These are phyloP conservation scores for Lepidopterella palustris DNA, from an alignment of 495 filamentous ascomycete genomes.

Conservation along the genomic window DNA sequence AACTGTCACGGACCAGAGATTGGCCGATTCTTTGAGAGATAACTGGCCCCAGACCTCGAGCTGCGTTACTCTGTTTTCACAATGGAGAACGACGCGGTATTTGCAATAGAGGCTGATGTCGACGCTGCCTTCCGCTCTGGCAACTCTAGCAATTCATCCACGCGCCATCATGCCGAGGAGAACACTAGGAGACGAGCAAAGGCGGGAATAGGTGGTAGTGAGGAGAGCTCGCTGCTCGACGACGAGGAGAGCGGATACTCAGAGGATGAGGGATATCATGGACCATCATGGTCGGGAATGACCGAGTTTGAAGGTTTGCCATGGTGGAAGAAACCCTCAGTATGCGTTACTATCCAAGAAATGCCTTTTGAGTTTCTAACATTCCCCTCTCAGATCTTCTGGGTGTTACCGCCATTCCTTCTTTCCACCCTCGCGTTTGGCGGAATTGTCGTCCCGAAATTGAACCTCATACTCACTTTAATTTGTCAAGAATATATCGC, in stretches of 20 bases:
- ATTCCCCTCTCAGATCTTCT: slow-evolving; percentile 56
- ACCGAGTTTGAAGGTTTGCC: slow-evolving; percentile 58
- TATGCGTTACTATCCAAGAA: slow-evolving; percentile 37
- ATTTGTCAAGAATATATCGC: slow-evolving; percentile 74
- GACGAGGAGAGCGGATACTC: not conserved
- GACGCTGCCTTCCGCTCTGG: not conserved
- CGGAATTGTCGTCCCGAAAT: slow-evolving; percentile 67
- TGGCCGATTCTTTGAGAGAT: too few species aligned
- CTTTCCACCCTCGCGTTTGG: slow-evolving; percentile 79
- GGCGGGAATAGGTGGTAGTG: not conserved
- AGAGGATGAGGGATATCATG: slow-evolving; percentile 4
- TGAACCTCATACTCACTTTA: slow-evolving; percentile 73
- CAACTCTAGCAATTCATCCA: not conserved
- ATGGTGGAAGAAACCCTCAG: slow-evolving; percentile 69
- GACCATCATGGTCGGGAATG: slow-evolving; percentile 37
- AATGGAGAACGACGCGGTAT: slow-evolving; percentile 16
- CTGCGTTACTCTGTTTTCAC: not conserved
- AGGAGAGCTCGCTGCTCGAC: slow-evolving; percentile 14
- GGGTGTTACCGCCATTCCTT: slow-evolving; percentile 71
- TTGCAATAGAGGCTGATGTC: slow-evolving; percentile 7
- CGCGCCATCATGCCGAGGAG: not conserved
- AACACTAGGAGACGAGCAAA: not conserved
- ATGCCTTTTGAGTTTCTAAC: slow-evolving; percentile 1
- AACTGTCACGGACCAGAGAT: too few species aligned
- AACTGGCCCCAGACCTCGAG: not conserved